Base-by-base conservation (phyloP, 768 basidiomycete species). In the Leccinum ochraceum region DNA sequence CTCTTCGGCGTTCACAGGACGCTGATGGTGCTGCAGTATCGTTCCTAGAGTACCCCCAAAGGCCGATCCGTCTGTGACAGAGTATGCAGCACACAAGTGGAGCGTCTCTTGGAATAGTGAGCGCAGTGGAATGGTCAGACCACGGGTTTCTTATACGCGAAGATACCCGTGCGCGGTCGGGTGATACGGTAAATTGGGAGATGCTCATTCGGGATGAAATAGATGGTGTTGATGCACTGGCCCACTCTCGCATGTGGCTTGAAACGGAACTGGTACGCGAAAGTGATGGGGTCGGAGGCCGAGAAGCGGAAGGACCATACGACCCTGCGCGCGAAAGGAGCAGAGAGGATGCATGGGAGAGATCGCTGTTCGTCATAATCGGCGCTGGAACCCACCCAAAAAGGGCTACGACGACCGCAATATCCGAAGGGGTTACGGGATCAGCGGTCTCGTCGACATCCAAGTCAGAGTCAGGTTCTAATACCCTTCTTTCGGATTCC, bases 1-100 rank as follows among this genome's bases (percentile, higher is more conserved):
- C 83, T 56, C 90, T 76, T 46, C 68, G 66, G 17, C 66, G 67
- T 56, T 60, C 70, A 11, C 13, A 54, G 30, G 56, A 53, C n/a
- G 74, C 57, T 14, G 54, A 60, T 13, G 60, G 8, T 20, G 53
- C 49, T 26, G 59, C 30, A 28, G 30, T 44, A 24, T 59, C 54
- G 6, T 67, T 71, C n/a, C 73, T 76, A 1, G 77, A 72, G 68
- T 91, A 92, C 2, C 85, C 83, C 91, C 91, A 92, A 39, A 93
- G 75, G 3, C 91, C 91, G 48, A 92, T 79, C 20, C 90, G 83
- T n/a, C 91, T 81, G 66, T 89, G 89, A 68, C 90, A 93, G 17
- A 93, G 77, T 10, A 76, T 62, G 62, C 91, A 93, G 61, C 86
- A 81, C 2, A 92, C 72, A 9, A 89, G 76, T 0, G 83, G 74